Percentiles rank a stretch among this genome's conserved stretches.
Conservation (phyloP, 805 yeast species). For the Candida ovalis region DNA sequence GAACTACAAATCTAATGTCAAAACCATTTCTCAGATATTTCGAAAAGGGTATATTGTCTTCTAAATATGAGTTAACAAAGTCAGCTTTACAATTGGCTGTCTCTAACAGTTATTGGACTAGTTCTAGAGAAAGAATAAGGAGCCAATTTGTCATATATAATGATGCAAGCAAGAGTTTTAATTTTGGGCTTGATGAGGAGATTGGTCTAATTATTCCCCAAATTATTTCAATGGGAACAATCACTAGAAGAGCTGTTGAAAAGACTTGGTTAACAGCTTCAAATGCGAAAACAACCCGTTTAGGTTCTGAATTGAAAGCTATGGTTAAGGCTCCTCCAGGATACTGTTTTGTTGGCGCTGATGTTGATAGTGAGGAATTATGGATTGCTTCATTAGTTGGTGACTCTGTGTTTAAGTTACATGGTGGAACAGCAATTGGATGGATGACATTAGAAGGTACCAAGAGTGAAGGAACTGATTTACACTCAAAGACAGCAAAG, state of each 20-base stretch:
- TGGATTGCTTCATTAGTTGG: slow-evolving; percentile 98
- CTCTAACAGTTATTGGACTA: slow-evolving; percentile 87
- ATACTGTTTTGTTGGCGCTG: slow-evolving; percentile 94
- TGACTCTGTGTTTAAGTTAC: slow-evolving; percentile 82
- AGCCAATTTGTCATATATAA: slow-evolving; percentile 80
- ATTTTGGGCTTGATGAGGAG: slow-evolving; percentile 18
- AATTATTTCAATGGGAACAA: slow-evolving; percentile 90
- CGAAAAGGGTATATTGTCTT: slow-evolving; percentile 68
- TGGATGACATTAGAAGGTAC: slow-evolving; percentile 99
- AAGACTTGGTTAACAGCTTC: slow-evolving; percentile 98
- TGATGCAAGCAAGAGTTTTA: slow-evolving; percentile 20
- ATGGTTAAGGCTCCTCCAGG: slow-evolving; percentile 85
- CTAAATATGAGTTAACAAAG: slow-evolving; percentile 67
- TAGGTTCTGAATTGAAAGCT: slow-evolving; percentile 92
- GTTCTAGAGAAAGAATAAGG: slow-evolving; percentile 79
- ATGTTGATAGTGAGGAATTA: slow-evolving; percentile 95
- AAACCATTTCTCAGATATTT: slow-evolving; percentile 69
- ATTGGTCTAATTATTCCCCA: slow-evolving; percentile 81
- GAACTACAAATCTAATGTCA: slow-evolving; percentile 75
- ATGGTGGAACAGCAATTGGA: slow-evolving; percentile 95
- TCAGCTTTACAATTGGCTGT: slow-evolving; percentile 78
- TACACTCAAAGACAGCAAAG: slow-evolving; percentile 90
- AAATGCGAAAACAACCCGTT: slow-evolving; percentile 77
- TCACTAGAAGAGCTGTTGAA: slow-evolving; percentile 94
- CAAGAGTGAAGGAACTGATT: slow-evolving; percentile 85